phyloP scores from a whole-genome alignment of 106 monocot species.

The Apostasia shenzhenica region DNA sequence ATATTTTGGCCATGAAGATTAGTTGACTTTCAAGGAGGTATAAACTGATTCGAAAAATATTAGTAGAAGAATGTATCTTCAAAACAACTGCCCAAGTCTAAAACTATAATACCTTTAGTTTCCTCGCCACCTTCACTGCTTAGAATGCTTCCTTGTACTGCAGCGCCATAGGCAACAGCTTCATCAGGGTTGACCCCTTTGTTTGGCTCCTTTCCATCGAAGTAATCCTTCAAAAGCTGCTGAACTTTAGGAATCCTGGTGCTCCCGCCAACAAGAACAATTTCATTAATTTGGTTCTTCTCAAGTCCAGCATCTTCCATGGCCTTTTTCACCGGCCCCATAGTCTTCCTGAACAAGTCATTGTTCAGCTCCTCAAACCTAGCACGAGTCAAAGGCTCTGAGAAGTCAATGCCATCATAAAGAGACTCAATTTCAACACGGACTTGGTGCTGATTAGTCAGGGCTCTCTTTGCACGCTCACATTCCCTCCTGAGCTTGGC shows the following conservation, averaged over 20 bases:
- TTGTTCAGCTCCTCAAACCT: slow-evolving; percentile 33
- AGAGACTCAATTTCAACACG: slow-evolving; percentile 30
- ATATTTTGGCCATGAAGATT: too few relatives aligned
- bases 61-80: too few relatives aligned
- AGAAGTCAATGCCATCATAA: slow-evolving; percentile 24
- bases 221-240: slow-evolving; percentile 34
- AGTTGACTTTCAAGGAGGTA: too few relatives aligned
- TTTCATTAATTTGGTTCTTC: slow-evolving; percentile 32
- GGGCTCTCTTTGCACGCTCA: slow-evolving; percentile 36
- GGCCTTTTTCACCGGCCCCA: slow-evolving; percentile 30
- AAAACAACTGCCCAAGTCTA: too few relatives aligned
- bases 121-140: slow-evolving; percentile 32
- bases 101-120: slow-evolving; percentile 20
- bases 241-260: slow-evolving; percentile 33
- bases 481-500: slow-evolving; percentile 35
- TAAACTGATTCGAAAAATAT: too few relatives aligned
- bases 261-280: slow-evolving; percentile 32
- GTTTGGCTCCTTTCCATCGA: slow-evolving; percentile 31
- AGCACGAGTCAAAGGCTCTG: slow-evolving; percentile 22
- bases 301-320: slow-evolving; percentile 30
- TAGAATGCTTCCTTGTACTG: slow-evolving; percentile 28
- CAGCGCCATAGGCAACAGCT: slow-evolving; percentile 26
- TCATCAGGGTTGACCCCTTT: slow-evolving; percentile 35
- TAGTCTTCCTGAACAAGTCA: slow-evolving; percentile 29
- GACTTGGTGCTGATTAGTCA: slow-evolving; percentile 34